Evolutionary conservation across 352 stramenopile species (phyloP).

Genomic region (Bremia lactucae): DNA sequence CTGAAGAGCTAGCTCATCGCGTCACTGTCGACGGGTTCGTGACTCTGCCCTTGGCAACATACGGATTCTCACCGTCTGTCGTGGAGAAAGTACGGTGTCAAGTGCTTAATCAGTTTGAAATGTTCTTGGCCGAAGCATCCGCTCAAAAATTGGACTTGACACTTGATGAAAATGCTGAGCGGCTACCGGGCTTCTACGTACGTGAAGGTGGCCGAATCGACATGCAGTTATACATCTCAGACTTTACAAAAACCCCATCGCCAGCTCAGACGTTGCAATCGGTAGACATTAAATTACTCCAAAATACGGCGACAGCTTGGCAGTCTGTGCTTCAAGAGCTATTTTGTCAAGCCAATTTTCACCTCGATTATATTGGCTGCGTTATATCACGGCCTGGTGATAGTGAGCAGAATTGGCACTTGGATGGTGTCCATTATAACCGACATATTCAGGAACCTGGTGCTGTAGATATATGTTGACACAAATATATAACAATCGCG

Average conservation of each 20-base stretch:
- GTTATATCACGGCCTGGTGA: constrained; percentile 55
- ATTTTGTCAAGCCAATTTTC: constrained; percentile 11
- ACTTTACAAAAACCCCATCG: constrained; percentile 8
- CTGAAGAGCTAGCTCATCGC: constrained; percentile 5
- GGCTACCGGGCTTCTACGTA: constrained; percentile 58
- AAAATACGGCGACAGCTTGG: constrained; percentile 27
- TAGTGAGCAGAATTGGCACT: constrained; percentile 64
- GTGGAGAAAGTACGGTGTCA: constrained; percentile 15
- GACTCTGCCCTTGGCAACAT: constrained; percentile 16
- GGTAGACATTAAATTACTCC: constrained; percentile 19
- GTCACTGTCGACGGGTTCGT: constrained; percentile 47
- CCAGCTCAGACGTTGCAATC: constrained; percentile 8
- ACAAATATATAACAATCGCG: no score
- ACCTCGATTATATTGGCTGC: constrained; percentile 65
- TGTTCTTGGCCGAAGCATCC: constrained; percentile 22
- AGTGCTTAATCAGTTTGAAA: constrained; percentile 29
- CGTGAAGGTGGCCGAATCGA: constrained; percentile 58
- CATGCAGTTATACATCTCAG: constrained; percentile 38
- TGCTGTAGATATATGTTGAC: constrained; percentile 5
- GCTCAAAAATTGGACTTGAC: constrained; percentile 23
- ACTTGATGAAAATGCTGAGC: constrained; percentile 32
- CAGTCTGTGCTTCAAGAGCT: constrained; percentile 10
- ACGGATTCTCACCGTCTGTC: constrained; percentile 3
- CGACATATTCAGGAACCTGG: constrained; percentile 38
- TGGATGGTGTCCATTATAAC: constrained; percentile 63